Evolutionary conservation across 768 basidiomycete species (phyloP).

Genomic region (Pleurotus tuoliensis): DNA sequence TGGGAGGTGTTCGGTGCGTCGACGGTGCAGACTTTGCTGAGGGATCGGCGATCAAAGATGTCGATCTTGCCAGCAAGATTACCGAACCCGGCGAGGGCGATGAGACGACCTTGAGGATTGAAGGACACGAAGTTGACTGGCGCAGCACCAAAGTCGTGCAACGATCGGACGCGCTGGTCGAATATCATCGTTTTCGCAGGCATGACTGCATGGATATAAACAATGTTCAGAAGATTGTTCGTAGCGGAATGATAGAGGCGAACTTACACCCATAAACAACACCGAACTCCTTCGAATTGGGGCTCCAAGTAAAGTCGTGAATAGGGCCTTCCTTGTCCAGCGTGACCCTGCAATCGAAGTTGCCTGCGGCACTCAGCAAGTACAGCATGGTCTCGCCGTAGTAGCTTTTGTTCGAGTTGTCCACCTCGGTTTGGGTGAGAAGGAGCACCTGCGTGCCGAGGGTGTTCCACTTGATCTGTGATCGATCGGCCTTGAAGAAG

Average conservation of each 20-base stretch:
- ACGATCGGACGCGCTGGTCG: slow-evolving; percentile 80
- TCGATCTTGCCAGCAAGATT: slow-evolving; percentile 95
- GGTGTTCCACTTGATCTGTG: slow-evolving; percentile 94
- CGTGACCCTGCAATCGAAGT: slow-evolving; percentile 86
- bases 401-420: slow-evolving; percentile 95
- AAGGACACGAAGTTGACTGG: slow-evolving; percentile 93
- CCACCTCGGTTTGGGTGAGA: slow-evolving; percentile 93
- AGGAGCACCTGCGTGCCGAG: slow-evolving; percentile 90
- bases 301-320: slow-evolving; percentile 95
- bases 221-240: not conserved
- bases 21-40: slow-evolving; percentile 74
- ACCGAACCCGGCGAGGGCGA: slow-evolving; percentile 92
- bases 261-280: slow-evolving; percentile 94
- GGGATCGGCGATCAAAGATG: slow-evolving; percentile 82
- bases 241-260: not conserved
- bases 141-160: slow-evolving; percentile 88
- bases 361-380: slow-evolving; percentile 86
- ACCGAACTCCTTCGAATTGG: slow-evolving; percentile 94
- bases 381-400: slow-evolving; percentile 98
- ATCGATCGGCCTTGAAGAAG: slow-evolving; percentile 94
- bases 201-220: slow-evolving; percentile 58
- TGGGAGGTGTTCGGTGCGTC: slow-evolving; percentile 91
- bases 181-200: slow-evolving; percentile 92
- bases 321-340: slow-evolving; percentile 97
- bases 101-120: slow-evolving; percentile 88